These are phyloP conservation scores for Cryphonectria parasitica DNA, from an alignment of 2,329 filamentous ascomycete species.

Conservation along the genomic window DNA sequence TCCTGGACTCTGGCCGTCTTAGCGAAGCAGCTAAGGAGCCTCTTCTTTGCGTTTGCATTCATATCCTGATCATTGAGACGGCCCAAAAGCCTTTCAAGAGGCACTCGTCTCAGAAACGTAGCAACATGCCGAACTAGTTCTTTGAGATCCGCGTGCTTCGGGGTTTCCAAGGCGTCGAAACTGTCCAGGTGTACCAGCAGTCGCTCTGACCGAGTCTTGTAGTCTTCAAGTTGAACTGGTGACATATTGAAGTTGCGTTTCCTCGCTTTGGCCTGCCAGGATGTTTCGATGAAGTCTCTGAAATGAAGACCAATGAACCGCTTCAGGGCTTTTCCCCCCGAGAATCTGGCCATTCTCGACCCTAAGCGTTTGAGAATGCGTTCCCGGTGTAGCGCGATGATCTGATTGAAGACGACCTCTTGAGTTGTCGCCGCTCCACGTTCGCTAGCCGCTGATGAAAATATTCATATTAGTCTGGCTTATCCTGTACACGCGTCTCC, in stretches of 20 bases:
- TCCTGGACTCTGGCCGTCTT: conserved; percentile 45
- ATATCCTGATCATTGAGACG: not conserved
- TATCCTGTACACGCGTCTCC: not conserved
- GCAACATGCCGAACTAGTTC: conserved; percentile 8
- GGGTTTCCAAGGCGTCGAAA: not conserved
- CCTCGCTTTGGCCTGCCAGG: not conserved
- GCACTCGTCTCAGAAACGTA: not conserved
- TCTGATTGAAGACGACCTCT: conserved; percentile 13
- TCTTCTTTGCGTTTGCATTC: not conserved
- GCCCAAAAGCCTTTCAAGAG: not conserved
- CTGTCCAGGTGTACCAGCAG: not conserved
- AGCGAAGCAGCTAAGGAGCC: conserved; percentile 32
- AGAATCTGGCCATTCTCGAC: not conserved
- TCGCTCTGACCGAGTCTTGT: not conserved
- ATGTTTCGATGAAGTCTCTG: conserved; percentile 7
- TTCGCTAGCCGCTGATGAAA: not conserved
- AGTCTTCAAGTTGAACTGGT: not conserved
- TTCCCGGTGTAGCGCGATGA: conserved; percentile 17
- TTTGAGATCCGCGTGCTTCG: not conserved
- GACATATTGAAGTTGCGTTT: not conserved
- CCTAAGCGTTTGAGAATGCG: conserved; percentile 18
- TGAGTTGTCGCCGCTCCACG: not conserved
- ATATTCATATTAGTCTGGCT: not conserved
- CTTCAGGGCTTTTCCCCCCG: not conserved
- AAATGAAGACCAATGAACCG: not conserved